Evolutionary conservation across 495 filamentous ascomycete species (phyloP).

Genomic region (Neurospora sp.): DNA sequence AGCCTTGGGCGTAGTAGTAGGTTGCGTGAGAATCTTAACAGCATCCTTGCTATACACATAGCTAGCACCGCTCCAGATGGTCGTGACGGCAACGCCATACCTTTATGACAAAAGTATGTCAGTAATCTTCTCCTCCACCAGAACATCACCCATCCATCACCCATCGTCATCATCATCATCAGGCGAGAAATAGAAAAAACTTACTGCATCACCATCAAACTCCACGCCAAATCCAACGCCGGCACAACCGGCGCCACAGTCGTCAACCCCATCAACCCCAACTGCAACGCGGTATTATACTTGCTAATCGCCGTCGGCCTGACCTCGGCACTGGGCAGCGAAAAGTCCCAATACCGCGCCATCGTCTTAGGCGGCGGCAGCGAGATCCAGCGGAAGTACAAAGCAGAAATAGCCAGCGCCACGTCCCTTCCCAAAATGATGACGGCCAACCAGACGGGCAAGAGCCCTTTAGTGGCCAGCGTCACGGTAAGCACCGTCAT

Average conservation of each 20-base stretch:
- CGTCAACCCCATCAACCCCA: constrained; percentile 66
- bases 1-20: neutral
- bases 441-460: constrained; percentile 79
- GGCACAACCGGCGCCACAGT: constrained; percentile 62
- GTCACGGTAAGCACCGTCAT: constrained; percentile 88
- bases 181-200: constrained; percentile 22
- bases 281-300: constrained; percentile 73
- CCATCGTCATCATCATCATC: neutral
- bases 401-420: constrained; percentile 74
- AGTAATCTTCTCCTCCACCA: neutral
- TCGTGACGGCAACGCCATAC: constrained; percentile 70
- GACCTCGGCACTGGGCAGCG: constrained; percentile 84
- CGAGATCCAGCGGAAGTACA: constrained; percentile 92
- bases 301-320: constrained; percentile 87
- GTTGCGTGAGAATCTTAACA: constrained; percentile 62
- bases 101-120: constrained; percentile 20
- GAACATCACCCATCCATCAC: neutral
- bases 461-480: constrained; percentile 65
- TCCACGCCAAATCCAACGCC: constrained; percentile 38
- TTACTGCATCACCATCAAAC: constrained; percentile 63
- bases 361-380: constrained; percentile 90
- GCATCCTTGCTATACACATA: constrained; percentile 75
- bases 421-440: constrained; percentile 87
- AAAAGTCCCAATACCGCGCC: constrained; percentile 94
- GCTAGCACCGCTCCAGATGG: constrained; percentile 73